phyloP scores from a whole-genome alignment of 1,284 basidiomycete species.

The Cystobasidiaceae sp. region DNA sequence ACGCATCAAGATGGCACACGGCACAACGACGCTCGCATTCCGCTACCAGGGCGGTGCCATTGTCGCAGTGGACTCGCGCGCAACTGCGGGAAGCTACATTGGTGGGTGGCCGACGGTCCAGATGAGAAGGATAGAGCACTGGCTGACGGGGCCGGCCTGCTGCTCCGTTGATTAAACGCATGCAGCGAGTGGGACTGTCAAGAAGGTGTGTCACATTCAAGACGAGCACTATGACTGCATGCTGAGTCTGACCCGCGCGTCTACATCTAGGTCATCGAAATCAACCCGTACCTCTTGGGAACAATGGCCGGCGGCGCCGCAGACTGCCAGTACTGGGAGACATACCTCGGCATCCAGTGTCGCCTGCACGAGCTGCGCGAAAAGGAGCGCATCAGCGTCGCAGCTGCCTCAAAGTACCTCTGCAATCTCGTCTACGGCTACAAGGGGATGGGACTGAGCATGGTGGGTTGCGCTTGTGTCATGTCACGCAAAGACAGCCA shows the following conservation, averaged over 20 bases:
- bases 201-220: constrained; percentile 59
- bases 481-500: not conserved
- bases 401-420: constrained; percentile 95
- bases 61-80: constrained; percentile 94
- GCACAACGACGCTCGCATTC: constrained; percentile 97
- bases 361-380: constrained; percentile 95
- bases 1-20: constrained; percentile 93
- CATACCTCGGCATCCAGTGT: constrained; percentile 97
- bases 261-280: constrained; percentile 74
- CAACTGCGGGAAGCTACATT: constrained; percentile 94
- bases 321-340: constrained; percentile 96
- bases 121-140: not conserved
- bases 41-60: constrained; percentile 94
- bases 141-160: not conserved
- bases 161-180: not conserved
- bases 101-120: constrained; percentile 55
- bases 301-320: constrained; percentile 52
- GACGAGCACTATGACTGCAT: not conserved
- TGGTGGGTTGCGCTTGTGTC: constrained; percentile 57
- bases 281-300: constrained; percentile 95
- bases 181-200: constrained; percentile 85
- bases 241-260: not conserved
- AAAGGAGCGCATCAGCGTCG: constrained; percentile 91
- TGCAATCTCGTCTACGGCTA: constrained; percentile 96
- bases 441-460: constrained; percentile 98